Evolutionary conservation across 2,329 filamentous ascomycete species (phyloP).

Genomic region (Talaromyces funiculosus): DNA sequence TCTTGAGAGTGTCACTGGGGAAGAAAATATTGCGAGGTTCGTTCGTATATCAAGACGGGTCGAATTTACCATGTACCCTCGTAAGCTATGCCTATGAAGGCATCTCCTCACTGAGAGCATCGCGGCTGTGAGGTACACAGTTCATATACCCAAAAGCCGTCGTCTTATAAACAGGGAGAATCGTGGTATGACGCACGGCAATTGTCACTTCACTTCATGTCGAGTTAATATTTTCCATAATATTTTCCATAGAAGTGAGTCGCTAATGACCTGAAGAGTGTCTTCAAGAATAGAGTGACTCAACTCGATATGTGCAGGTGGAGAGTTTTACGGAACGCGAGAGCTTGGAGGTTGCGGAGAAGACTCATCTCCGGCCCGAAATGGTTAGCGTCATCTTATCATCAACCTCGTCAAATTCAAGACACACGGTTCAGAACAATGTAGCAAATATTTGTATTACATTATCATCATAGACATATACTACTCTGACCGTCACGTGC

Average conservation of each 20-base stretch:
- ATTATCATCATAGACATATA: background rate
- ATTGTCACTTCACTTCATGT: background rate
- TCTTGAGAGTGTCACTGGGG: constrained; percentile 8
- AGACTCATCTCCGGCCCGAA: constrained; percentile 15
- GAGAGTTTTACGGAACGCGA: background rate
- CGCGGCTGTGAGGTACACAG: background rate
- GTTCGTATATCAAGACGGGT: background rate
- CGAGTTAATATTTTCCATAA: too few species aligned
- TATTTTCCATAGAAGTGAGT: too few species aligned
- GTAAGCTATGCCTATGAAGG: background rate
- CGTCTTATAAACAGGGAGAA: background rate
- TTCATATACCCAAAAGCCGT: background rate
- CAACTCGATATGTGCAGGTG: background rate
- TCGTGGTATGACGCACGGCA: background rate
- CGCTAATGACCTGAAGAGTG: too few species aligned
- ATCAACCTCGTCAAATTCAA: too few species aligned
- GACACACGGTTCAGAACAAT: too few species aligned
- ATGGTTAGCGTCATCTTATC: constrained; percentile 4
- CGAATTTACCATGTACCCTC: background rate
- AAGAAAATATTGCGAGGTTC: background rate
- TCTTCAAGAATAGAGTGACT: background rate
- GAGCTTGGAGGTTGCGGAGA: constrained; percentile 9
- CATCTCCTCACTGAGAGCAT: background rate
- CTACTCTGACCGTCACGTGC: background rate
- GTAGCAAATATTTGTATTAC: too few species aligned